These are phyloP conservation scores for Diatrype stigma DNA, from an alignment of 2,329 filamentous ascomycete species.

Conservation along the genomic window DNA sequence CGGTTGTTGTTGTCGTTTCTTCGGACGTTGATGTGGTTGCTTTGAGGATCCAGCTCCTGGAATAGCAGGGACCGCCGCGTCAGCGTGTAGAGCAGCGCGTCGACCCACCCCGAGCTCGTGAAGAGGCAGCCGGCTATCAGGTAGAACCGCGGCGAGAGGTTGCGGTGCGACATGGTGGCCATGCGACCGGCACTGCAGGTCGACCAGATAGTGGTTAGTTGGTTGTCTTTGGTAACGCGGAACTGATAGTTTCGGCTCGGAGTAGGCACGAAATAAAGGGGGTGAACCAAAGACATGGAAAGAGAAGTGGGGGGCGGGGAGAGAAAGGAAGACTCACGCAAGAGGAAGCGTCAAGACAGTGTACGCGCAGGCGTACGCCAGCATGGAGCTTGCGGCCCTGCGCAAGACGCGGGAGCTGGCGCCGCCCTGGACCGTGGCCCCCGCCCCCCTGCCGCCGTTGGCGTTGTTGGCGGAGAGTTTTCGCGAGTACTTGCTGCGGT, in stretches of 20 bases:
- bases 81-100: conserved; percentile 36
- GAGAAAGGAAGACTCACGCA: conserved; percentile 23
- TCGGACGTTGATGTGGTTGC: neutral
- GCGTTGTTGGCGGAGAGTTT: neutral
- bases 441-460: conserved; percentile 6
- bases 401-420: conserved; percentile 15
- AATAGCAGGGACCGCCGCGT: conserved; percentile 34
- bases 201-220: too few relatives aligned
- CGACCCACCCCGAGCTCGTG: conserved; percentile 40
- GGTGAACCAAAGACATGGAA: neutral
- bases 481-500: conserved; percentile 10
- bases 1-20: neutral
- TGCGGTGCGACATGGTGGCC: conserved; percentile 41
- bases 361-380: conserved; percentile 47
- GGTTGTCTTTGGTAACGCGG: too few relatives aligned
- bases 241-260: too few relatives aligned
- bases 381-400: conserved; percentile 45
- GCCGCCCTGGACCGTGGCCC: conserved; percentile 10
- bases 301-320: neutral
- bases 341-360: conserved; percentile 47
- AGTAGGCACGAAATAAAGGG: neutral
- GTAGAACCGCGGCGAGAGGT: conserved; percentile 32
- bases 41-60: conserved; percentile 15
- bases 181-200: conserved; percentile 39
- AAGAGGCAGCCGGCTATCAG: conserved; percentile 22